Evolutionary conservation across 768 basidiomycete genomes (phyloP).

Genomic region (Naganishia randhawae): DNA sequence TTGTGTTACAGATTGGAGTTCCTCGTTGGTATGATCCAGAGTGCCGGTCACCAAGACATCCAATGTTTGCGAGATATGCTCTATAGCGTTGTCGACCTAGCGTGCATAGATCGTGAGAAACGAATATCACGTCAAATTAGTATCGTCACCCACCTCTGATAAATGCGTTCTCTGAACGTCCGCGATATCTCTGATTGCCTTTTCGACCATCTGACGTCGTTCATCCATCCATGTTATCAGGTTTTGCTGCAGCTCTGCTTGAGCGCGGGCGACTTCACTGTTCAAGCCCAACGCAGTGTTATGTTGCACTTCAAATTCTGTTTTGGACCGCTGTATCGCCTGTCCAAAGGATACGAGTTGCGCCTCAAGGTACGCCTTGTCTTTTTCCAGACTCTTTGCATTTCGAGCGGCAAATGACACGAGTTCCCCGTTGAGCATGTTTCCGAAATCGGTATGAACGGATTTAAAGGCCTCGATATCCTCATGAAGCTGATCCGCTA

Average conservation of each 20-base stretch:
- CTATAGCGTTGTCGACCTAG: constrained; percentile 27
- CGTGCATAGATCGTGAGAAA: not conserved
- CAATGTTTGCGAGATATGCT: constrained; percentile 55
- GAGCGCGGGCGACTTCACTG: not conserved
- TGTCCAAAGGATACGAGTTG: constrained; percentile 20
- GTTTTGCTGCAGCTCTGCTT: constrained; percentile 14
- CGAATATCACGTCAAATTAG: not conserved
- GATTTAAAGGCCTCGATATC: constrained; percentile 65
- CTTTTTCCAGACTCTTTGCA: constrained; percentile 42
- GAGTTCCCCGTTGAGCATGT: constrained; percentile 59
- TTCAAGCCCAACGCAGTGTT: not conserved
- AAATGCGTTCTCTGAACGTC: constrained; percentile 17
- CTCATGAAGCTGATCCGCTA: constrained; percentile 58
- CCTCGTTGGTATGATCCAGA: constrained; percentile 58
- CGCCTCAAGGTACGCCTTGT: constrained; percentile 21
- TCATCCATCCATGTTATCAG: constrained; percentile 18
- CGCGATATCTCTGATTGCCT: not conserved
- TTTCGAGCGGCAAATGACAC: constrained; percentile 61
- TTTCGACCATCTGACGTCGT: not conserved
- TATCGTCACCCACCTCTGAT: constrained; percentile 6
- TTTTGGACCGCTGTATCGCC: not conserved
- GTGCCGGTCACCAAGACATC: constrained; percentile 63
- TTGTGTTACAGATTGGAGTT: constrained; percentile 58
- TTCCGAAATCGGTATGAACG: constrained; percentile 58
- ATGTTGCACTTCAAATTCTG: not conserved